Evolutionary conservation across 805 yeast genomes (phyloP).

Genomic region (Candida montana): DNA sequence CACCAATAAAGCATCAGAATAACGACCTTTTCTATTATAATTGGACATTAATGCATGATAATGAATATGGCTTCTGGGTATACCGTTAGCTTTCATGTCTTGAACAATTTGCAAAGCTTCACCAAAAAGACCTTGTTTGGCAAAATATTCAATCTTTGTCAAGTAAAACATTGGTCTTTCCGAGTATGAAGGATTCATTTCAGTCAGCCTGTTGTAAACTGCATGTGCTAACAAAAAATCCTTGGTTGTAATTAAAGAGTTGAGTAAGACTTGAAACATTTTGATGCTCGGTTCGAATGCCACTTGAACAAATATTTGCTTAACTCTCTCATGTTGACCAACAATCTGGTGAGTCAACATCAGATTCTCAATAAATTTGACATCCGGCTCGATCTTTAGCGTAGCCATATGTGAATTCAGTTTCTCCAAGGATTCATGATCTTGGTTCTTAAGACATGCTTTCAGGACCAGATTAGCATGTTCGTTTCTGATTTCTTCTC

Average conservation of each 20-base stretch:
- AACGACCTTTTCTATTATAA: slow-evolving; percentile 23
- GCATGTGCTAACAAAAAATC: slow-evolving; percentile 12
- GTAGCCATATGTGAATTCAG: slow-evolving; percentile 12
- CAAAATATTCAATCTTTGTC: slow-evolving; percentile 5
- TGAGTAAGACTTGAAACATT: slow-evolving; percentile 14
- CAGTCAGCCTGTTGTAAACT: slow-evolving; percentile 1
- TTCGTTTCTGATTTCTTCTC: not conserved
- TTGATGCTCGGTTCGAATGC: slow-evolving; percentile 3
- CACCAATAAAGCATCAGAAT: slow-evolving; percentile 24
- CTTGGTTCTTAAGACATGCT: slow-evolving; percentile 13
- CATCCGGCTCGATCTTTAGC: slow-evolving; percentile 11
- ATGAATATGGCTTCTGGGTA: slow-evolving; percentile 21
- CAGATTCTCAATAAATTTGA: slow-evolving; percentile 11
- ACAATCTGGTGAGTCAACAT: slow-evolving; percentile 11
- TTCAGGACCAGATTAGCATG: slow-evolving; percentile 11
- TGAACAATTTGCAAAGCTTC: slow-evolving; percentile 28
- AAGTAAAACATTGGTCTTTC: not conserved
- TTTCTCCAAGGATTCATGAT: slow-evolving; percentile 7
- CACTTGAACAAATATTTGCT: slow-evolving; percentile 4
- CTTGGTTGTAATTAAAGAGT: slow-evolving; percentile 10
- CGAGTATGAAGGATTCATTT: not conserved
- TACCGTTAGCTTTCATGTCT: slow-evolving; percentile 21
- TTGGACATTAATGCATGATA: slow-evolving; percentile 28
- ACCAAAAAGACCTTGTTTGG: slow-evolving; percentile 18
- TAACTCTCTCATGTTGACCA: slow-evolving; percentile 12